Percentiles rank a stretch among this genome's conserved stretches.
phyloP scores from a whole-genome alignment of 2,329 filamentous ascomycete species.

The Cytospora piceae region DNA sequence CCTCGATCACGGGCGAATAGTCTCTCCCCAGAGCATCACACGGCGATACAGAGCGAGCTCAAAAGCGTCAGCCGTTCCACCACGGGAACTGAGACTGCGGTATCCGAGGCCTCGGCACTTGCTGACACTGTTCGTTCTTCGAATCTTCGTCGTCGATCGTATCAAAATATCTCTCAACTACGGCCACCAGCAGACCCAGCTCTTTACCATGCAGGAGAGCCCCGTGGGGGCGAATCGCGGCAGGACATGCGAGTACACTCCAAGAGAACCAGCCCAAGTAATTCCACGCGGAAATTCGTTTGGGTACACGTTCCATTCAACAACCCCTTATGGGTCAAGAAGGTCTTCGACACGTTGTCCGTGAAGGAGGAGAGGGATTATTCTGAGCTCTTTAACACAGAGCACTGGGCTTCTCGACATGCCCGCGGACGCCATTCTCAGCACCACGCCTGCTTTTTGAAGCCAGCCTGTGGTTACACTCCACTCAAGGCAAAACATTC shows the following conservation, averaged over 20 bases:
- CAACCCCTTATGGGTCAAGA: conserved; percentile 58
- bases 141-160: not conserved
- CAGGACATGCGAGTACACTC: conserved; percentile 1
- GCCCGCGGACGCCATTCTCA: conserved; percentile 53
- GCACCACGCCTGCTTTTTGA: conserved; percentile 54
- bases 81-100: not conserved
- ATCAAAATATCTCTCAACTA: not conserved
- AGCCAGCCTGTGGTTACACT: conserved; percentile 53
- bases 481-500: not conserved
- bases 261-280: conserved; percentile 30
- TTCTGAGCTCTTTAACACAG: conserved; percentile 47
- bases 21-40: not conserved
- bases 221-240: not conserved
- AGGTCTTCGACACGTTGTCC: conserved; percentile 49
- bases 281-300: conserved; percentile 48
- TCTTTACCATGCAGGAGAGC: not conserved
- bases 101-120: not conserved
- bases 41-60: not conserved
- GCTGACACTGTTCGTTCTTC: not conserved
- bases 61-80: not conserved
- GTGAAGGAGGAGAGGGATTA: conserved; percentile 40
- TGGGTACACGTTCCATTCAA: conserved; percentile 59
- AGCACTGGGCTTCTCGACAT: conserved; percentile 54
- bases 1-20: not conserved
- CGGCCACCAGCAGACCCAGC: not conserved